These are phyloP conservation scores for Rhodosporidiobolus sp. DNA, from an alignment of 768 basidiomycete genomes.

Conservation along the genomic window DNA sequence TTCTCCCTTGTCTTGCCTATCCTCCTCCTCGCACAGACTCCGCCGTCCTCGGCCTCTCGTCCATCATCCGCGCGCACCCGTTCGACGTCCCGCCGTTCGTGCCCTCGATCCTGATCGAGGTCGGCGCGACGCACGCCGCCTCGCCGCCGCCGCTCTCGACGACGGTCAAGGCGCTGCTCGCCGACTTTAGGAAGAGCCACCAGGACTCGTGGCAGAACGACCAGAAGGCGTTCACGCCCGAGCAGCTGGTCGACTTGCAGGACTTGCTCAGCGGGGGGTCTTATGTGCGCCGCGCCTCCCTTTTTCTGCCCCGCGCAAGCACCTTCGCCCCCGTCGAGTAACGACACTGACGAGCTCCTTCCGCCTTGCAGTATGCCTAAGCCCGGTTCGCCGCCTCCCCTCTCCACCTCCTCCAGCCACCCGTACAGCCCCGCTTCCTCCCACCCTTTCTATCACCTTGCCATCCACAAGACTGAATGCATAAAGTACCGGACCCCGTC, in stretches of 20 bases:
- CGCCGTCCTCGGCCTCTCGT: slow-evolving; percentile 89
- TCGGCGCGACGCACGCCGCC: slow-evolving; percentile 76
- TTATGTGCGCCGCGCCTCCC: slow-evolving; percentile 13
- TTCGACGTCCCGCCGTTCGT: slow-evolving; percentile 95
- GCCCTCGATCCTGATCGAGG: slow-evolving; percentile 73
- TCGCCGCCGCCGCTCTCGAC: slow-evolving; percentile 61
- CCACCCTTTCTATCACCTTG: too few species aligned
- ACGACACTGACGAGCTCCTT: too few species aligned
- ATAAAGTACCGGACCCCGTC: too few species aligned
- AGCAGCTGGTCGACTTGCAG: slow-evolving; percentile 58
- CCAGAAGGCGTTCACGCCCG: slow-evolving; percentile 76
- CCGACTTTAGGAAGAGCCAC: slow-evolving; percentile 46
- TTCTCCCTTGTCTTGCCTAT: background rate
- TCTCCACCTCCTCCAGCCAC: too few species aligned
- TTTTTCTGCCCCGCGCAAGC: too few species aligned
- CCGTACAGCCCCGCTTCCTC: too few species aligned
- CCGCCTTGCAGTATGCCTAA: too few species aligned
- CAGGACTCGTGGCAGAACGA: slow-evolving; percentile 66
- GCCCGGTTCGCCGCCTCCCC: too few species aligned
- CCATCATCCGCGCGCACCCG: slow-evolving; percentile 88
- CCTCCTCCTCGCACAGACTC: slow-evolving; percentile 57
- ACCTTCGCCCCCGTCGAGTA: too few species aligned
- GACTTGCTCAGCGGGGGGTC: slow-evolving; percentile 35
- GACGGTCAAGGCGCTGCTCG: slow-evolving; percentile 42
- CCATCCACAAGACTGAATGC: too few species aligned